These are phyloP conservation scores for Botrytis tulipae DNA, from an alignment of 2,329 filamentous ascomycete genomes.

Conservation along the genomic window DNA sequence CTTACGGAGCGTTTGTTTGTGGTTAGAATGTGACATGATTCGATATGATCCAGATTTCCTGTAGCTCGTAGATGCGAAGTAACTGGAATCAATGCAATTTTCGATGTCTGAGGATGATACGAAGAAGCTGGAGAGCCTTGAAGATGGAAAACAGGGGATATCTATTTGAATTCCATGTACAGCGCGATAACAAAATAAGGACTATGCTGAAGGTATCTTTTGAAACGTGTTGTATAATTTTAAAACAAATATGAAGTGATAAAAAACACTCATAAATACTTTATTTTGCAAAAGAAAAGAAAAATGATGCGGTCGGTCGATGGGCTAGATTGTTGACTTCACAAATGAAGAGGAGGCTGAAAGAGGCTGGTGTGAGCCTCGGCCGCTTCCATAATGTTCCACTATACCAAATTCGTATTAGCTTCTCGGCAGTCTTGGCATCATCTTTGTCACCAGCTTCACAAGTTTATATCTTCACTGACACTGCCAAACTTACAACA, in stretches of 20 bases:
- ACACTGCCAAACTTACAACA: background rate
- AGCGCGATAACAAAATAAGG: background rate
- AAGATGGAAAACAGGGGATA: background rate
- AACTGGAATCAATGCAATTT: background rate
- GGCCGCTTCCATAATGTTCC: background rate
- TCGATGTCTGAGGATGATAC: background rate
- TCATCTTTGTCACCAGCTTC: slow-evolving; percentile 2
- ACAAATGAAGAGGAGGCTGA: slow-evolving; percentile 2
- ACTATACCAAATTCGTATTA: background rate
- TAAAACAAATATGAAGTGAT: background rate
- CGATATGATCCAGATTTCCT: background rate
- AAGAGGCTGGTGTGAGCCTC: slow-evolving; percentile 13
- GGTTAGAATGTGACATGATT: slow-evolving; percentile 12
- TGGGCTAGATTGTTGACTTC: background rate
- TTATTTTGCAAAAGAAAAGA: slow-evolving; percentile 5
- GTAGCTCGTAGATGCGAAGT: background rate
- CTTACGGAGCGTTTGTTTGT: slow-evolving; percentile 19
- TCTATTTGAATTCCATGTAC: background rate
- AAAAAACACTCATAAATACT: background rate
- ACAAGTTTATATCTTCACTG: background rate
- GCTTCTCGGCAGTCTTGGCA: background rate
- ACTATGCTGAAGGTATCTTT: background rate
- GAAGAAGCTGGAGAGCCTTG: slow-evolving; percentile 3
- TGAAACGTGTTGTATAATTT: background rate
- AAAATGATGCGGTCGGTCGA: background rate